A percentile compares a stretch with the other conserved stretches of the same genome.
Evolutionary conservation across 140 eudicot species (phyloP).

Genomic region (Bidens hawaiensis): DNA sequence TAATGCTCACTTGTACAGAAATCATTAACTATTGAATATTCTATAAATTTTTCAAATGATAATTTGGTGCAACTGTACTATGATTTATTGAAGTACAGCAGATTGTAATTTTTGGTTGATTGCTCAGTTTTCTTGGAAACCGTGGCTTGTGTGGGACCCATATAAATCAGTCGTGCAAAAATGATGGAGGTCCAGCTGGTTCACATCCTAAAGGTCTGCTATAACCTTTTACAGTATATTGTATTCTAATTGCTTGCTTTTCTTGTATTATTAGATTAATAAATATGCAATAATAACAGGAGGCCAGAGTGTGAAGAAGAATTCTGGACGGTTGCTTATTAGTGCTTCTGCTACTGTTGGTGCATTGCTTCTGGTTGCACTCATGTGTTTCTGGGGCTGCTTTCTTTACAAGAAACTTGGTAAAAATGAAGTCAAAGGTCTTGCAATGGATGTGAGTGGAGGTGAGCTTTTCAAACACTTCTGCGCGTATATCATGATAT

Average conservation of each 20-base stretch:
- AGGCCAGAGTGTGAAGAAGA: conserved; percentile 52
- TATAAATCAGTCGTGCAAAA: conserved; percentile 51
- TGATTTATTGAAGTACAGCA: neutral
- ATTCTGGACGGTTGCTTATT: conserved; percentile 69
- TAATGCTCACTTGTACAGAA: neutral
- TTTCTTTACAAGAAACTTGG: conserved; percentile 90
- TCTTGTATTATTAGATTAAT: neutral
- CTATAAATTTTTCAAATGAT: too few relatives aligned
- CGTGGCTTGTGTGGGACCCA: conserved; percentile 84
- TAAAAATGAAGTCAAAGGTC: conserved; percentile 62
- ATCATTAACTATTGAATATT: neutral
- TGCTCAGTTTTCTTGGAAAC: conserved; percentile 76
- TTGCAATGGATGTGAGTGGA: conserved; percentile 79
- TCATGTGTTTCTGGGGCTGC: conserved; percentile 99
- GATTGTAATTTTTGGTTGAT: conserved; percentile 5
- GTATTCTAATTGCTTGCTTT: neutral
- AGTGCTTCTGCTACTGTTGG: conserved; percentile 96
- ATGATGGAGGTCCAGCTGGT: conserved; percentile 51
- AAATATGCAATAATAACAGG: conserved; percentile 28
- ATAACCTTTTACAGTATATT: conserved; percentile 10
- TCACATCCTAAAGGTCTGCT: conserved; percentile 56
- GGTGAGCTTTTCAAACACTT: conserved; percentile 35
- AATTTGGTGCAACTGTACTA: too few relatives aligned
- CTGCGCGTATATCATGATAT: neutral
- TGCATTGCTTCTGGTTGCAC: conserved; percentile 90